Evolutionary conservation across 1,284 basidiomycete genomes (phyloP).

Genomic region (Rhodotorula sp.): DNA sequence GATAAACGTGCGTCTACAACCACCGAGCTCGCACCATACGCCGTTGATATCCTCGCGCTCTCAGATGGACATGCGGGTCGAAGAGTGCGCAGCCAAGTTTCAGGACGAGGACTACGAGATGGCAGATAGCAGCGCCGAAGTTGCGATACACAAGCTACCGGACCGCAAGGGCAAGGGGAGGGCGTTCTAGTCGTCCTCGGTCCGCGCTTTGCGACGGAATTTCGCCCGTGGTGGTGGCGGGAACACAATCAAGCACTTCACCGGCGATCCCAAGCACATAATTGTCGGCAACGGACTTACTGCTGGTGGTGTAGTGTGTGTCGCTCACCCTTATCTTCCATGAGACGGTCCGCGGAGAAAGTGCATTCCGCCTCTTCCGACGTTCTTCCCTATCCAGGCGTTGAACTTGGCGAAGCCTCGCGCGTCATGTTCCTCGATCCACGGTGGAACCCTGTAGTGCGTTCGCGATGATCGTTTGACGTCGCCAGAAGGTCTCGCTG

Average conservation of each 20-base stretch:
- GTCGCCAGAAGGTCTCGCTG: background rate
- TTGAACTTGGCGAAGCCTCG: constrained; percentile 86
- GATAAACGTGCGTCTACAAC: constrained; percentile 28
- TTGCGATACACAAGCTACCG: background rate
- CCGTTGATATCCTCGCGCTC: too few species aligned
- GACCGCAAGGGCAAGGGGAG: constrained; percentile 49
- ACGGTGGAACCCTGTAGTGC: constrained; percentile 64
- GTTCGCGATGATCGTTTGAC: too few species aligned
- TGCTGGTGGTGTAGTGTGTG: constrained; percentile 67
- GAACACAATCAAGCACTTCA: constrained; percentile 60
- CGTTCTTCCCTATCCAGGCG: constrained; percentile 20
- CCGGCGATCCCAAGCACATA: constrained; percentile 70
- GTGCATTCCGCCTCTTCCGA: too few species aligned
- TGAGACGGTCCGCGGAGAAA: background rate
- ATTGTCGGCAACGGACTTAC: constrained; percentile 93
- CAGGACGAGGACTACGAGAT: constrained; percentile 58
- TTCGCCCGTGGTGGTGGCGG: too few species aligned
- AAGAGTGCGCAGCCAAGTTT: constrained; percentile 60
- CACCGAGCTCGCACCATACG: too few species aligned
- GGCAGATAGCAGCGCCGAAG: constrained; percentile 31
- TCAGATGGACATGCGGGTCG: constrained; percentile 37
- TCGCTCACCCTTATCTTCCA: background rate
- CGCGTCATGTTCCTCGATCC: constrained; percentile 53
- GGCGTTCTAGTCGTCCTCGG: constrained; percentile 21
- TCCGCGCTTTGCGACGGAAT: too few species aligned